A percentile compares a stretch with the other conserved stretches of the same genome.
Evolutionary conservation across 78 protist species (phyloP).

Genomic region (Dictyostelium discoideum): DNA sequence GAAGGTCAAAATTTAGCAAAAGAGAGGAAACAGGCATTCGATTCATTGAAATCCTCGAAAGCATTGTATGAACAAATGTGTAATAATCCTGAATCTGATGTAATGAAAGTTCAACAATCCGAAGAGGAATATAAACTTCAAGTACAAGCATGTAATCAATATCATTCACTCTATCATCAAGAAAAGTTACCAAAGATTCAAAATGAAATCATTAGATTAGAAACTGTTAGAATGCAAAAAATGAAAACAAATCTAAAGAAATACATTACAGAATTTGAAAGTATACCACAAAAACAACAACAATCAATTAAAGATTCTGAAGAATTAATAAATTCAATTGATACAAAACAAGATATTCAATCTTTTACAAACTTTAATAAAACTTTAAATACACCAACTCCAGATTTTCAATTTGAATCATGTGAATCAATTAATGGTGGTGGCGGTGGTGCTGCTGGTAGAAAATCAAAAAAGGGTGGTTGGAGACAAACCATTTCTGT

Average conservation of each 20-base stretch:
- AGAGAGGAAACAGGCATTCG: conserved; percentile 57
- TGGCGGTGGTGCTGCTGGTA: background rate
- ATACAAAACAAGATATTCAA: conserved; percentile 55
- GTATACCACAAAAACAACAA: conserved; percentile 5
- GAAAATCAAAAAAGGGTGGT: background rate
- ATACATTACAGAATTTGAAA: conserved; percentile 1
- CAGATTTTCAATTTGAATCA: conserved; percentile 58
- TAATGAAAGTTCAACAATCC: background rate
- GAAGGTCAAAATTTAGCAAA: conserved; percentile 67
- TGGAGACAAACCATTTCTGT: conserved; percentile 63
- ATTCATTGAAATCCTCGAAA: conserved; percentile 2
- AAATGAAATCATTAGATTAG: conserved; percentile 46
- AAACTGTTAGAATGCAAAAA: conserved; percentile 70
- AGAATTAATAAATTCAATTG: conserved; percentile 50
- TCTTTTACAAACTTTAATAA: conserved; percentile 45
- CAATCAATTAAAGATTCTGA: background rate
- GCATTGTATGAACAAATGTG: conserved; percentile 27
- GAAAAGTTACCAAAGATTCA: conserved; percentile 64
- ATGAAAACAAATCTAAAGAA: conserved; percentile 67
- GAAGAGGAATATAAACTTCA: conserved; percentile 40
- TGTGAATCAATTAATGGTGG: background rate
- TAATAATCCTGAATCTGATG: conserved; percentile 13
- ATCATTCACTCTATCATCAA: background rate
- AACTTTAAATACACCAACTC: conserved; percentile 1
- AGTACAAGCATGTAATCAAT: conserved; percentile 10